Evolutionary conservation across 2,329 filamentous ascomycete species (phyloP), one percentile per base, ranked within the genome.

Genomic region (Chaetoscypha palmicola): DNA sequence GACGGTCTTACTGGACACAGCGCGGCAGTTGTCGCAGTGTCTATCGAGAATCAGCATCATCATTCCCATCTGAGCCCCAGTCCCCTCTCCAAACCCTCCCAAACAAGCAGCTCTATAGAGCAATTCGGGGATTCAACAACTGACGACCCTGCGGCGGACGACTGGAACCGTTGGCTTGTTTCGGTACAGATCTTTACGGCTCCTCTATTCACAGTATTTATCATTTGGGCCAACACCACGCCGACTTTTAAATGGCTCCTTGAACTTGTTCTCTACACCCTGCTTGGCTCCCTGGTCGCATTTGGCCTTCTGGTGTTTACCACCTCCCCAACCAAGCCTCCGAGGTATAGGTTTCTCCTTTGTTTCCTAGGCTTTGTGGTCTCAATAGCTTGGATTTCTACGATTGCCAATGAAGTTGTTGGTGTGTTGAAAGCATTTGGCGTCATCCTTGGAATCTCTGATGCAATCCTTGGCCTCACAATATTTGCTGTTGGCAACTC

Each of bases 401-500:
- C 88, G 1, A 89, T 98, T 55, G 91, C 92, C 2, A 87, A 88
- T 26, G 91, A 98, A 68, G 92, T 98, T 4, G 92, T 98, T 4
- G 90, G 88, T 23, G 85, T 96, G 4, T 74, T 98, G 51, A 97
- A 98, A 66, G 85, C 92, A 1, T 71, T 97, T 38, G 92, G 92
- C 7, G 86, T 97, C 22, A 87, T 98, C 39, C 70, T 95, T 44
- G 83, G 86, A 58, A 98, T 98, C 61, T 92, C 85, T 12, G 92
- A 98, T 65, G 92, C 92, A 3, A 87, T 98, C 50, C 75, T 98
- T 9, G 92, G 92, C 1, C 75, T 98, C 40, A 98, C 92, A 12
- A 83, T 98, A 43, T 98, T 98, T 63, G 92, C 92, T 2, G 88
- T 96, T 24, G 92, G 92, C 21, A 98, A 98, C 65, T 94, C 87